A percentile compares a stretch with the other conserved stretches of the same genome.
These are phyloP conservation scores for Datura wrightii DNA, from an alignment of 257 asterid genomes.

Conservation along the genomic window DNA sequence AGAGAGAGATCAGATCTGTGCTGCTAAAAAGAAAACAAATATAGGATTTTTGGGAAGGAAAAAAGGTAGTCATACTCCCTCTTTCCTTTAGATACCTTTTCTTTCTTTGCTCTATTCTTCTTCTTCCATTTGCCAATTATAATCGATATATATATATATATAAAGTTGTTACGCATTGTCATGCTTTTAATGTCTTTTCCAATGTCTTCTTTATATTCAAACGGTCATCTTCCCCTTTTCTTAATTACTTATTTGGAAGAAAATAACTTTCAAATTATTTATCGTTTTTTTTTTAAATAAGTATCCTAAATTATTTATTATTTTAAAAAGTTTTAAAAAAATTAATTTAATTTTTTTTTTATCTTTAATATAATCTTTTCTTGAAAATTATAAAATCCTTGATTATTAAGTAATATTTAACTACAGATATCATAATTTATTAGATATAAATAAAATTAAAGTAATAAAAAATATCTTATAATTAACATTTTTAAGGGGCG, in stretches of 20 bases:
- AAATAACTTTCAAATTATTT: too few species aligned
- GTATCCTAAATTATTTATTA: too few species aligned
- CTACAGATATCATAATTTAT: too few species aligned
- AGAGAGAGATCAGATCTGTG: background rate
- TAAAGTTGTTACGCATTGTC: constrained; percentile 13
- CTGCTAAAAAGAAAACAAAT: constrained; percentile 21
- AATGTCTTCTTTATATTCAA: constrained; percentile 33
- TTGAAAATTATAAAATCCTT: too few species aligned
- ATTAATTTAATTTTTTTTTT: too few species aligned
- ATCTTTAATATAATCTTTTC: too few species aligned
- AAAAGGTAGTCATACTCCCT: background rate
- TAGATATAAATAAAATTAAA: too few species aligned
- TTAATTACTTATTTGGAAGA: background rate
- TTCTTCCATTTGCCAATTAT: background rate
- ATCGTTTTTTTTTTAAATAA: too few species aligned
- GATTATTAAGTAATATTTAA: too few species aligned
- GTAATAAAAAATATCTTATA: too few species aligned
- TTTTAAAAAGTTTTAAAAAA: too few species aligned
- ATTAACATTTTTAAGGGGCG: too few species aligned
- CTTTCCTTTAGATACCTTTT: background rate
- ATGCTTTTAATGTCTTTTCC: constrained; percentile 43
- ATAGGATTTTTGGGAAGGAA: constrained; percentile 28
- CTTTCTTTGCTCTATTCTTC: background rate
- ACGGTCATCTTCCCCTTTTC: constrained; percentile 27
- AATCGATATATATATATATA: background rate